Percentiles rank a stretch among this genome's conserved stretches.
Evolutionary conservation across 1,139 yeast species (phyloP).

Genomic region (Zygosaccharomyces pseudobailii): DNA sequence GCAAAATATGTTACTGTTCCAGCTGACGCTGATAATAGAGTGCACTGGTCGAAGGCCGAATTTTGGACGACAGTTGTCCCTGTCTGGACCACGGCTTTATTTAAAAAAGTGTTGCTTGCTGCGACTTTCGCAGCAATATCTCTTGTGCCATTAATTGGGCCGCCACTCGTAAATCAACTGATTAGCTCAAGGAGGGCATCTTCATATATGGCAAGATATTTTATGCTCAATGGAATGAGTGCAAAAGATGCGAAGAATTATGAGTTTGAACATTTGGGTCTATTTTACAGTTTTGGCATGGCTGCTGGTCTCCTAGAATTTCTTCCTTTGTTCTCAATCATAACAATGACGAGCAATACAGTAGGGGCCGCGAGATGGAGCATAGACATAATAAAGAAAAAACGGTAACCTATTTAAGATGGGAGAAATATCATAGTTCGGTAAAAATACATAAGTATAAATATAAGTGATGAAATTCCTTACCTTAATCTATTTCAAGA

Average conservation of each 20-base stretch:
- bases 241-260: conserved; percentile 13
- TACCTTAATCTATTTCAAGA: conserved; percentile 21
- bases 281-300: conserved; percentile 31
- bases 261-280: conserved; percentile 23
- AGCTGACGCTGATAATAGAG: conserved; percentile 2
- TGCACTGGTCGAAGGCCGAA: conserved; percentile 7
- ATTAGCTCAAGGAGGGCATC: conserved; percentile 26
- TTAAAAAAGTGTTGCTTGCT: conserved; percentile 6
- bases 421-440: too few species aligned
- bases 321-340: conserved; percentile 29
- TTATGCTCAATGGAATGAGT: conserved; percentile 14
- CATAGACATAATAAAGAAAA: conserved; percentile 12
- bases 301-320: conserved; percentile 32
- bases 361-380: conserved; percentile 33
- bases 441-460: background rate
- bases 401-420: background rate
- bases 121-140: conserved; percentile 16
- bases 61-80: conserved; percentile 13
- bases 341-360: conserved; percentile 29
- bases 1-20: conserved; percentile 15
- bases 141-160: conserved; percentile 30
- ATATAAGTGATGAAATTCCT: background rate
- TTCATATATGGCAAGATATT: conserved; percentile 22
- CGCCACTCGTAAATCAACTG: conserved; percentile 24
- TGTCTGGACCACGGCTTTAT: conserved; percentile 1